phyloP scores from a whole-genome alignment of 192 early-diverging fungal genomes.

The Thamnidium elegans region DNA sequence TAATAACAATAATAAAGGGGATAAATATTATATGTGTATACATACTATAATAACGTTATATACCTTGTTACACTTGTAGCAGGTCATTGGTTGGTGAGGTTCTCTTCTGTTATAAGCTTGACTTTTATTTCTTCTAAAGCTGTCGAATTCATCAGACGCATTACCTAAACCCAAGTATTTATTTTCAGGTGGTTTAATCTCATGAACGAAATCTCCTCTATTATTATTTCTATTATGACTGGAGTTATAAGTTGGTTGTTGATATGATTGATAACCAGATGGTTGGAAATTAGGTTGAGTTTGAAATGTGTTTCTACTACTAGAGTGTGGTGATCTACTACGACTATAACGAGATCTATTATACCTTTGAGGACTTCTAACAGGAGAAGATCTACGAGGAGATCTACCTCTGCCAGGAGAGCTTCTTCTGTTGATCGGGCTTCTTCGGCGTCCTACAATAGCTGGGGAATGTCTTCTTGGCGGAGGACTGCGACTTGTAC shows the following conservation, averaged over 20 bases:
- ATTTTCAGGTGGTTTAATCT: not conserved
- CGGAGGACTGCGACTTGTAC: conserved; percentile 9
- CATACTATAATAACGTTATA: not conserved
- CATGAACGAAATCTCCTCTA: not conserved
- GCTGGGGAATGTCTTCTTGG: not conserved
- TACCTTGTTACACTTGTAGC: conserved; percentile 23
- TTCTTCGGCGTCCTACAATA: too few species aligned
- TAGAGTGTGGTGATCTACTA: not conserved
- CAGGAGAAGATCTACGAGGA: not conserved
- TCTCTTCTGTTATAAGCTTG: conserved; percentile 18
- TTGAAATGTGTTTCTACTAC: too few species aligned
- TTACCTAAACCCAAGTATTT: conserved; percentile 9
- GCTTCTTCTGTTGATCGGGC: not conserved
- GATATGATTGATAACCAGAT: too few species aligned
- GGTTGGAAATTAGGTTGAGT: too few species aligned
- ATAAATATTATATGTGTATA: not conserved
- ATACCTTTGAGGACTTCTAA: conserved; percentile 3
- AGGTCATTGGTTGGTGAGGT: conserved; percentile 11
- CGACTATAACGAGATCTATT: not conserved
- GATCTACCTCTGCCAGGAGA: conserved; percentile 2
- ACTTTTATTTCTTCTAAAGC: conserved; percentile 18
- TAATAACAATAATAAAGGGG: not conserved
- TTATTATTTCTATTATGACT: not conserved
- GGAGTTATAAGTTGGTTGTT: too few species aligned
- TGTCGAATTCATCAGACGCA: conserved; percentile 18